Percentiles rank a stretch among this genome's conserved stretches.
These are phyloP conservation scores for Fonsecaea nubica DNA, from an alignment of 2,329 filamentous ascomycete genomes.

Conservation along the genomic window DNA sequence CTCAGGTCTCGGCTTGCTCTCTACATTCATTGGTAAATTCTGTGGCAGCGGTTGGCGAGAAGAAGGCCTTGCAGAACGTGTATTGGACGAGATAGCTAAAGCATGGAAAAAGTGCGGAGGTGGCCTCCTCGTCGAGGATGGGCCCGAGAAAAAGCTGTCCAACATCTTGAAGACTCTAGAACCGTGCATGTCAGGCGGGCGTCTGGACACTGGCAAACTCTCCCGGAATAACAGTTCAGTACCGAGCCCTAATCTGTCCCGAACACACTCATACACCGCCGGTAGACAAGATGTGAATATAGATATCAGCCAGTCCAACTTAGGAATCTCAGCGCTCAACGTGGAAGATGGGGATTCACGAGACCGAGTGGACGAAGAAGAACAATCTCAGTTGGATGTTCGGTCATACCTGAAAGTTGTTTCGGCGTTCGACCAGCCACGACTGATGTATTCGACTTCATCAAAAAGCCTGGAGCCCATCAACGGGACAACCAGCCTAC, in stretches of 20 bases:
- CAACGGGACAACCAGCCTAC: conserved; percentile 68
- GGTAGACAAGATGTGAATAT: conserved; percentile 50
- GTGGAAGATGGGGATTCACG: conserved; percentile 40
- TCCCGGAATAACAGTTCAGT: conserved; percentile 52
- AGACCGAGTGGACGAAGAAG: conserved; percentile 17
- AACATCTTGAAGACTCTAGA: conserved; percentile 84
- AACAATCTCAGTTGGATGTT: conserved; percentile 67
- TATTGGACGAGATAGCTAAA: conserved; percentile 88
- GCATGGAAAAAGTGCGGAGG: conserved; percentile 90
- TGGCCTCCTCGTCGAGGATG: conserved; percentile 88
- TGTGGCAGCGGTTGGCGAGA: conserved; percentile 97
- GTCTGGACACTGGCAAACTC: conserved; percentile 56
- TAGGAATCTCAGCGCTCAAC: conserved; percentile 60
- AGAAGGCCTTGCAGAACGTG: conserved; percentile 88
- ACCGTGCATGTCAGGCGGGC: conserved; percentile 87
- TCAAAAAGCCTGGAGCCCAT: conserved; percentile 92
- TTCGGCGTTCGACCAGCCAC: conserved; percentile 82
- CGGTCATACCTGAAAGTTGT: conserved; percentile 85
- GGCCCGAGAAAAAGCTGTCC: conserved; percentile 72
- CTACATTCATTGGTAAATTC: conserved; percentile 87
- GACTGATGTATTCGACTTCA: conserved; percentile 53
- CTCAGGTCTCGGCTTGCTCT: conserved; percentile 81
- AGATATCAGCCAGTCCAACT: conserved; percentile 70
- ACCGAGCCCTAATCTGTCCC: conserved; percentile 58
- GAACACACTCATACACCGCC: conserved; percentile 59